These are phyloP conservation scores for Aspergillus fructus DNA, from an alignment of 2,329 filamentous ascomycete genomes.

Conservation along the genomic window DNA sequence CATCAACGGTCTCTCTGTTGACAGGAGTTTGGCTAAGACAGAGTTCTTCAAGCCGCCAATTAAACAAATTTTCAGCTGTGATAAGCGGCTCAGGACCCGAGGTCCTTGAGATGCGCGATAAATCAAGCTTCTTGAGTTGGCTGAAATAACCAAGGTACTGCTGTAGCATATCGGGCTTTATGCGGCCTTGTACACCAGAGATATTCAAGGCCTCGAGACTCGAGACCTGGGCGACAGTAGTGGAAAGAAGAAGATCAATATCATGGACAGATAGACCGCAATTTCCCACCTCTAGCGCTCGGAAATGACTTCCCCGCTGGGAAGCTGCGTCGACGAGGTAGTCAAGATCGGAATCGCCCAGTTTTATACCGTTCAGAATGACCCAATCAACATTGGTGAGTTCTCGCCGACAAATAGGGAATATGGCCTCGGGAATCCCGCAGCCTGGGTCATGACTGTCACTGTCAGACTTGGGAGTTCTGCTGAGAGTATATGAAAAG, in stretches of 20 bases:
- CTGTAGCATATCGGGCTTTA: constrained; percentile 65
- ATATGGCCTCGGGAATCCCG: constrained; percentile 68
- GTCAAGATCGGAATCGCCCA: constrained; percentile 71
- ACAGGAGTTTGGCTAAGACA: constrained; percentile 62
- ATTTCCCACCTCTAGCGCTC: constrained; percentile 65
- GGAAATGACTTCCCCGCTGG: constrained; percentile 62
- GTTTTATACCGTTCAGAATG: constrained; percentile 64
- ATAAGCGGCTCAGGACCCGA: constrained; percentile 65
- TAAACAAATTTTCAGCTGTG: constrained; percentile 63
- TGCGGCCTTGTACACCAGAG: constrained; percentile 64
- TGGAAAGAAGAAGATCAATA: constrained; percentile 60
- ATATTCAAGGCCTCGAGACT: constrained; percentile 68
- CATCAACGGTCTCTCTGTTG: constrained; percentile 64
- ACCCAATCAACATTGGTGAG: constrained; percentile 72
- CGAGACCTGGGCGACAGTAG: constrained; percentile 63
- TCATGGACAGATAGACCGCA: constrained; percentile 56
- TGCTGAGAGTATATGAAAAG: constrained; percentile 62
- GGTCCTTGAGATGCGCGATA: constrained; percentile 64
- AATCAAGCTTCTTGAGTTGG: constrained; percentile 64
- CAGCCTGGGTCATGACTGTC: constrained; percentile 61
- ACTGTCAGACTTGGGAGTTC: constrained; percentile 52
- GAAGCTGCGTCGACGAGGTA: constrained; percentile 66
- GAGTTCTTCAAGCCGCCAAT: constrained; percentile 67
- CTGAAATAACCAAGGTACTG: constrained; percentile 66
- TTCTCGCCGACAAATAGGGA: constrained; percentile 65